A percentile compares a stretch with the other conserved stretches of the same genome.
Conservation (phyloP, 2,329 filamentous ascomycete genomes). For the Basipetospora chlamydospora region DNA sequence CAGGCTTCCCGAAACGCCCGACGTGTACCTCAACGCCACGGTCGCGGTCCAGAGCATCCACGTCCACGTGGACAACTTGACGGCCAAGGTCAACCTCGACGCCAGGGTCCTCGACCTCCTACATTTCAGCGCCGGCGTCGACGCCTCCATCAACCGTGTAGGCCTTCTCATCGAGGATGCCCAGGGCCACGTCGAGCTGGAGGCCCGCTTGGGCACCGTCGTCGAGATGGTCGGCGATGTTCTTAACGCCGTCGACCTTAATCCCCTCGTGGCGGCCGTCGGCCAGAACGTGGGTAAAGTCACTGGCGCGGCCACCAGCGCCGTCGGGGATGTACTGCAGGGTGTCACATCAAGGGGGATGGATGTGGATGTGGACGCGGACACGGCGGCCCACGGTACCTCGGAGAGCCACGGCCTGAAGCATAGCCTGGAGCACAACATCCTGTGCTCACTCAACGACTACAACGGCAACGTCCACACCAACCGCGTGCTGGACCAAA, state of each 20-base stretch:
- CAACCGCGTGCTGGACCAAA: constrained; percentile 40
- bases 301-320: constrained; percentile 20
- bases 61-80: constrained; percentile 43
- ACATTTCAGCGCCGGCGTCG: constrained; percentile 46
- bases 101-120: constrained; percentile 43
- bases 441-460: constrained; percentile 47
- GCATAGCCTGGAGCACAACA: constrained; percentile 38
- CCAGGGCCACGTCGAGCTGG: constrained; percentile 41
- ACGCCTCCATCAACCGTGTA: constrained; percentile 42
- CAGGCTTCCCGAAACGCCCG: constrained; percentile 25
- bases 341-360: no score
- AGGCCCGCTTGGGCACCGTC: constrained; percentile 44
- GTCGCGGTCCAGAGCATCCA: constrained; percentile 43
- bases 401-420: constrained; percentile 14
- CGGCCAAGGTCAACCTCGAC: constrained; percentile 29
- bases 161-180: constrained; percentile 42
- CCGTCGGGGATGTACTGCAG: constrained; percentile 8
- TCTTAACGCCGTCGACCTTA: constrained; percentile 42
- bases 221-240: constrained; percentile 45
- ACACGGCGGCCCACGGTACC: constrained; percentile 3
- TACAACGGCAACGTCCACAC: constrained; percentile 40
- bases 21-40: constrained; percentile 45
- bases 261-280: constrained; percentile 42
- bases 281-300: constrained; percentile 33
- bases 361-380: background rate